phyloP scores from a whole-genome alignment of 2,329 filamentous ascomycete species.

The Talaromyces sp. region DNA sequence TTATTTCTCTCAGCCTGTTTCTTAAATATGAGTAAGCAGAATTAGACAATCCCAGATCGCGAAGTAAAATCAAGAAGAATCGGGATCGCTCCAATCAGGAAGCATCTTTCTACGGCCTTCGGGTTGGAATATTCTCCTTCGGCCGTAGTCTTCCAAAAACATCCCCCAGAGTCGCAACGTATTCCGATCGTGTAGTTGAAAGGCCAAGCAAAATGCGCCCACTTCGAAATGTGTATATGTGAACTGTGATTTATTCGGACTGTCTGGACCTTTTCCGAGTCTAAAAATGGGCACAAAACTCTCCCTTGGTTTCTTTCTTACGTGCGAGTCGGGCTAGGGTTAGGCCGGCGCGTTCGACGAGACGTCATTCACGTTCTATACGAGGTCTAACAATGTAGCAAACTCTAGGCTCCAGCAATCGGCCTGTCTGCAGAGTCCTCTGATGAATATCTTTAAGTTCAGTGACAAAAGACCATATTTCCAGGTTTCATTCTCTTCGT shows the following conservation, averaged over 20 bases:
- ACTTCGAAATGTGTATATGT: not conserved
- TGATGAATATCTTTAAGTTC: not conserved
- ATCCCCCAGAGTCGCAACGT: not conserved
- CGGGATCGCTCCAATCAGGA: not conserved
- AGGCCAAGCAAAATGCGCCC: not conserved
- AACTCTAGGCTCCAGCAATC: not conserved
- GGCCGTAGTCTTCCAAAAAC: not conserved
- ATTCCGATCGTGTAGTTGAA: not conserved
- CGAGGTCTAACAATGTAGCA: not conserved
- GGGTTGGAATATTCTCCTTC: not conserved
- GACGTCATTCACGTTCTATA: not conserved
- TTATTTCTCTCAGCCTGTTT: too few relatives aligned
- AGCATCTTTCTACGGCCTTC: not conserved
- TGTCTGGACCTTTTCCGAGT: not conserved
- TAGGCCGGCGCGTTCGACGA: not conserved
- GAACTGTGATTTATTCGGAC: not conserved
- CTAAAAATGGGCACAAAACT: not conserved
- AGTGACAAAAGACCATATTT: not conserved
- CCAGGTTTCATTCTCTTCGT: not conserved
- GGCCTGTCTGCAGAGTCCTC: not conserved
- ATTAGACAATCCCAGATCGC: not conserved
- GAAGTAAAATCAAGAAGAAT: too few relatives aligned
- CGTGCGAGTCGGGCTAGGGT: conserved; percentile 8
- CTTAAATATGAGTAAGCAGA: not conserved
- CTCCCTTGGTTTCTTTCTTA: not conserved